Percentiles rank a stretch among this genome's conserved stretches.
phyloP scores from a whole-genome alignment of 208 protist species.

The Wallacemonas rigidus region DNA sequence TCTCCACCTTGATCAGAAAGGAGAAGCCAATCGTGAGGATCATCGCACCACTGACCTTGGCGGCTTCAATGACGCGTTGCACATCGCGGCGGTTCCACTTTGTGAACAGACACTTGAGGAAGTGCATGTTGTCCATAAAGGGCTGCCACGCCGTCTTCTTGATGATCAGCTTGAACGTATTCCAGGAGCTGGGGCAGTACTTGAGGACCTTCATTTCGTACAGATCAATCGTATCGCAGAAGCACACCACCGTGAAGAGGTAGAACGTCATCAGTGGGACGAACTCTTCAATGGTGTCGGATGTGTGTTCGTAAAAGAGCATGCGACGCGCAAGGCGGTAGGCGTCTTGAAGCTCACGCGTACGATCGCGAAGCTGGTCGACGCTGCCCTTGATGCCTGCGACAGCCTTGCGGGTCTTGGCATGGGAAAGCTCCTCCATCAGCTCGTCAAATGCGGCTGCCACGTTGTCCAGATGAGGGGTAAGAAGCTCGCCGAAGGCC shows the following conservation, averaged over 20 bases:
- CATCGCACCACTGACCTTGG: constrained; percentile 88
- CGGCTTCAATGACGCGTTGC: constrained; percentile 86
- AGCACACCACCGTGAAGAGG: constrained; percentile 84
- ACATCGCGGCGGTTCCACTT: constrained; percentile 65
- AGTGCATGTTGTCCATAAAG: constrained; percentile 62
- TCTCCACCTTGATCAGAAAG: constrained; percentile 69
- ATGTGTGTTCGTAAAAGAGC: constrained; percentile 83
- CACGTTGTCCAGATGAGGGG: constrained; percentile 58
- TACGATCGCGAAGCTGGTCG: constrained; percentile 48
- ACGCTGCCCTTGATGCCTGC: constrained; percentile 38
- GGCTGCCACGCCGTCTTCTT: constrained; percentile 46
- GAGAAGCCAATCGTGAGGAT: constrained; percentile 81
- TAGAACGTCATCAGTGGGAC: constrained; percentile 92
- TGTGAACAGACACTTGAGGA: constrained; percentile 52
- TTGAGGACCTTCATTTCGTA: constrained; percentile 54
- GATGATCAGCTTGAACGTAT: constrained; percentile 41
- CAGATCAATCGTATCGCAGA: constrained; percentile 71
- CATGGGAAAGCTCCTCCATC: constrained; percentile 48
- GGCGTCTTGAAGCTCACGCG: constrained; percentile 56
- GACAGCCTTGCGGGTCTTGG: constrained; percentile 49
- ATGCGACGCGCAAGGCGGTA: constrained; percentile 64
- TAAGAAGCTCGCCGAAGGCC: constrained; percentile 63
- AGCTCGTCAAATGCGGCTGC: constrained; percentile 67
- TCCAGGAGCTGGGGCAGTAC: constrained; percentile 30
- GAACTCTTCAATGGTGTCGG: constrained; percentile 78